Evolutionary conservation across 495 filamentous ascomycete species (phyloP).

Genomic region (Hypoxylon perforatum): DNA sequence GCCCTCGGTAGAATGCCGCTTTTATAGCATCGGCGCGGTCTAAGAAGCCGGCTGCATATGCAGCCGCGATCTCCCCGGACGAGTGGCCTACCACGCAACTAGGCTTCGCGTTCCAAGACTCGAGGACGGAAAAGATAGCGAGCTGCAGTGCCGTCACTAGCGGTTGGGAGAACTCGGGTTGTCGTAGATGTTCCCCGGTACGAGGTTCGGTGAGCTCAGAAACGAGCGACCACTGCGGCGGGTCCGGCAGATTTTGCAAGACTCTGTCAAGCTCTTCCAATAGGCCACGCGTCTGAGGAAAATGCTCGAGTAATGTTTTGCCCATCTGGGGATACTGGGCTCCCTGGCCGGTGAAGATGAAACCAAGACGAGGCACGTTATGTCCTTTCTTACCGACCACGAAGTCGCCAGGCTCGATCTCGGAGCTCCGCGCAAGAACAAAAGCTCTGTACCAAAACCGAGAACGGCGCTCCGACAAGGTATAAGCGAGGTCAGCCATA

Average conservation of each 20-base stretch:
- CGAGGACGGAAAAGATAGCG: conserved; percentile 59
- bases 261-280: conserved; percentile 10
- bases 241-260: conserved; percentile 1
- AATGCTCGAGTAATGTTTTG: conserved; percentile 21
- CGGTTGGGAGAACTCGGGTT: conserved; percentile 50
- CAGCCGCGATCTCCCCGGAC: conserved; percentile 55
- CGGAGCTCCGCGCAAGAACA: neutral
- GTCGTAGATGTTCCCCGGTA: conserved; percentile 24
- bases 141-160: conserved; percentile 58
- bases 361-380: conserved; percentile 36
- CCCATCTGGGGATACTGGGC: conserved; percentile 60
- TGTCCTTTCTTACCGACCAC: neutral
- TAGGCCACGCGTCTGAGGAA: neutral
- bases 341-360: conserved; percentile 60
- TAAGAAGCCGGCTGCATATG: conserved; percentile 45
- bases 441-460: conserved; percentile 35
- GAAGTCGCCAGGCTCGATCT: neutral
- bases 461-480: conserved; percentile 35
- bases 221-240: conserved; percentile 18
- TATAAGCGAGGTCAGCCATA: conserved; percentile 39
- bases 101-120: conserved; percentile 54
- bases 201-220: conserved; percentile 40
- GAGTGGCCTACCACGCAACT: conserved; percentile 50
- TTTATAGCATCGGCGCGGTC: conserved; percentile 28
- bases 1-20: conserved; percentile 49